A percentile compares a stretch with the other conserved stretches of the same genome.
Evolutionary conservation across 306 rosid genomes (phyloP).

Genomic region (Cicer cuneatum): DNA sequence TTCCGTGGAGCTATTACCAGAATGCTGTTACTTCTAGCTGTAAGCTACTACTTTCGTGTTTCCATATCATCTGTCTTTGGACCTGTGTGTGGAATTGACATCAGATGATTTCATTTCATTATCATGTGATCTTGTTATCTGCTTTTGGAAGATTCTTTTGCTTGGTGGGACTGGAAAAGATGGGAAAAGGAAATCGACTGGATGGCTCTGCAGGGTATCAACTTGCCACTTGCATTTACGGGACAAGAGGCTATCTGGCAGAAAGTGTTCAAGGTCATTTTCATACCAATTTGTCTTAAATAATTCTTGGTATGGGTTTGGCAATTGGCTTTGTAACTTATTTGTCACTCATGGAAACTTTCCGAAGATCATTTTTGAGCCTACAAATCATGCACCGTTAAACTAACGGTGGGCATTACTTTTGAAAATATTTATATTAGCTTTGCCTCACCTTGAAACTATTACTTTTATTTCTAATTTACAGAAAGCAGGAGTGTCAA

Average conservation of each 20-base stretch:
- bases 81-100: constrained; percentile 34
- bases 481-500: background rate
- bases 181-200: constrained; percentile 97
- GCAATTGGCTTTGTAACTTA: constrained; percentile 29
- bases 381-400: background rate
- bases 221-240: constrained; percentile 85
- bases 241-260: constrained; percentile 97
- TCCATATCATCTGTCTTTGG: background rate
- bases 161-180: constrained; percentile 97
- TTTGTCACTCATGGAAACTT: background rate
- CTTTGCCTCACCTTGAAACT: background rate
- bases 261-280: constrained; percentile 75
- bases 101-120: constrained; percentile 28
- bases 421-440: background rate
- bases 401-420: background rate
- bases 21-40: constrained; percentile 95
- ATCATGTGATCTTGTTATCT: constrained; percentile 39
- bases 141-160: constrained; percentile 68
- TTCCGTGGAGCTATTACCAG: constrained; percentile 90
- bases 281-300: constrained; percentile 29
- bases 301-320: constrained; percentile 2
- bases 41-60: constrained; percentile 51
- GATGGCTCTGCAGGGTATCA: constrained; percentile 96
- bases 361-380: constrained; percentile 3
- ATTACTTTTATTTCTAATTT: constrained; percentile 21